These are phyloP conservation scores for Talaromyces verruculosus DNA, from an alignment of 2,329 filamentous ascomycete species.

Conservation along the genomic window DNA sequence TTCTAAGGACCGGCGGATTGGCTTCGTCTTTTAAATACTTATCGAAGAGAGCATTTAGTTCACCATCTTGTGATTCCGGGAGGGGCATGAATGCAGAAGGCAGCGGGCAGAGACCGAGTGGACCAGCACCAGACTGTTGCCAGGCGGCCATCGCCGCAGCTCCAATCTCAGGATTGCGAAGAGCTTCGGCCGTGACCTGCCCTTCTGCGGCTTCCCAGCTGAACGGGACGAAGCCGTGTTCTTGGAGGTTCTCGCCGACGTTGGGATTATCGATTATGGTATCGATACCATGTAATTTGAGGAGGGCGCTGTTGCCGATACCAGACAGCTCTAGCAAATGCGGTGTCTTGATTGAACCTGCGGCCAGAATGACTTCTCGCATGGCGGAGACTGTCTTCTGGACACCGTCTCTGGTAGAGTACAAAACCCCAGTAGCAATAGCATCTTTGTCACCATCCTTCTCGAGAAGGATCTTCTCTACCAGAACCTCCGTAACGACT, in stretches of 20 bases:
- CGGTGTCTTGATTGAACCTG: constrained; percentile 47
- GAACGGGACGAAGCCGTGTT: constrained; percentile 25
- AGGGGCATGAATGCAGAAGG: constrained; percentile 15
- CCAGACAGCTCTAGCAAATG: constrained; percentile 50
- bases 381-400: constrained; percentile 10
- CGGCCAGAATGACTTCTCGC: constrained; percentile 52
- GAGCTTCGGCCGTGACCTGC: neutral
- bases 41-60: neutral
- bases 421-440: constrained; percentile 46
- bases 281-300: constrained; percentile 38
- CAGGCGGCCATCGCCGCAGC: constrained; percentile 15
- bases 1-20: neutral
- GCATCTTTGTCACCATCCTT: neutral
- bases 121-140: constrained; percentile 17
- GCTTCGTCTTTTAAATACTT: neutral
- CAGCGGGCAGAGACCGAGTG: constrained; percentile 10
- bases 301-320: constrained; percentile 41
- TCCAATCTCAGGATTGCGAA: neutral
- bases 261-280: constrained; percentile 37
- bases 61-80: neutral
- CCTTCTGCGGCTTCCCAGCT: constrained; percentile 14
- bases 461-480: constrained; percentile 20
- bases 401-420: constrained; percentile 28
- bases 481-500: constrained; percentile 24
- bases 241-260: constrained; percentile 43